phyloP scores from a whole-genome alignment of 768 basidiomycete species.

The Hypholoma fasciculare region DNA sequence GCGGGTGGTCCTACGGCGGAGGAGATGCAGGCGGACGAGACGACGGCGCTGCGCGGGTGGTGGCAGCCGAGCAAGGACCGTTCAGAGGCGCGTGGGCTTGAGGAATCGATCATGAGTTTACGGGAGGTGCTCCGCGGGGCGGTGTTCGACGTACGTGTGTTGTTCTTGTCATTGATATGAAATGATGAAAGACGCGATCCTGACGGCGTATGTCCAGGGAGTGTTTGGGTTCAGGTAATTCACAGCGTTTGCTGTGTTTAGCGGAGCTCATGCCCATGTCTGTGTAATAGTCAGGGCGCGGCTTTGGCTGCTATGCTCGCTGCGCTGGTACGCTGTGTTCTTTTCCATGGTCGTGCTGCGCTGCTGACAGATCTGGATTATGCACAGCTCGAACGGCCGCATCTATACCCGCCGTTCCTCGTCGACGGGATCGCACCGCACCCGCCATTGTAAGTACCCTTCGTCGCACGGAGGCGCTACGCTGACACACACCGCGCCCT shows the following conservation, averaged over 20 bases:
- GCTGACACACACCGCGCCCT: background rate
- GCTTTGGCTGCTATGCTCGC: conserved; percentile 70
- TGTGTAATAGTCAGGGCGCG: conserved; percentile 65
- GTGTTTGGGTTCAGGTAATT: conserved; percentile 77
- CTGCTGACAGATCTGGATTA: background rate
- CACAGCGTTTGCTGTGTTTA: background rate
- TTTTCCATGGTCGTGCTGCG: background rate
- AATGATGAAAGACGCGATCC: conserved; percentile 1
- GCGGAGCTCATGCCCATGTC: conserved; percentile 2
- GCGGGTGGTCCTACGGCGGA: conserved; percentile 34
- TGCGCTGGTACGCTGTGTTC: conserved; percentile 54
- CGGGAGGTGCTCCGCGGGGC: conserved; percentile 57
- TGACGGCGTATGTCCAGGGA: conserved; percentile 45
- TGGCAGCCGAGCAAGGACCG: conserved; percentile 59
- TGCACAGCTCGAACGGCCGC: conserved; percentile 39
- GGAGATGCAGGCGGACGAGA: conserved; percentile 49
- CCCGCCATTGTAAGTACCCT: conserved; percentile 63
- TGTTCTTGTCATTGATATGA: conserved; percentile 4
- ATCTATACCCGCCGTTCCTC: conserved; percentile 57
- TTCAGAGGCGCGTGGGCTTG: conserved; percentile 53
- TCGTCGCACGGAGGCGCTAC: background rate
- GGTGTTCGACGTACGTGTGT: conserved; percentile 61
- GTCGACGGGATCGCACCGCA: conserved; percentile 65
- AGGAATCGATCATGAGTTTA: conserved; percentile 54
- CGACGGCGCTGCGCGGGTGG: conserved; percentile 62